phyloP scores from a whole-genome alignment of 2,329 filamentous ascomycete genomes.

The Pestalotiopsis sp. region DNA sequence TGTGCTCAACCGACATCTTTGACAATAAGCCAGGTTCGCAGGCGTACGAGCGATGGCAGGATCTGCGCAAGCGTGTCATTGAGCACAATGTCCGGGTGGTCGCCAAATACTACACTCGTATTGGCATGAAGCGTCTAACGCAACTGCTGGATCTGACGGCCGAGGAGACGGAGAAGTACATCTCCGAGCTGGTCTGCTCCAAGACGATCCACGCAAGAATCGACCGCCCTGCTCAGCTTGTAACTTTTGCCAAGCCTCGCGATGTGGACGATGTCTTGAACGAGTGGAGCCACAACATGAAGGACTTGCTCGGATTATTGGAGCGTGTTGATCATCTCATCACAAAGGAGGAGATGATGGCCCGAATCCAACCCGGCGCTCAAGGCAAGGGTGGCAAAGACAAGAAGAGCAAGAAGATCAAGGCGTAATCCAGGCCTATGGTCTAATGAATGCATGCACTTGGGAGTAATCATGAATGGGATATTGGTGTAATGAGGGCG shows the following conservation, averaged over 20 bases:
- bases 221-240: slow-evolving; percentile 87
- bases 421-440: slow-evolving; percentile 22
- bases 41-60: slow-evolving; percentile 85
- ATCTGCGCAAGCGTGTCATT: slow-evolving; percentile 96
- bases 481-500: slow-evolving; percentile 2
- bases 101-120: slow-evolving; percentile 98
- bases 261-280: slow-evolving; percentile 96
- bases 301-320: slow-evolving; percentile 81
- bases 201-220: slow-evolving; percentile 99
- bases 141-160: slow-evolving; percentile 89
- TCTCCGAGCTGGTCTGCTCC: slow-evolving; percentile 92
- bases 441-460: not conserved
- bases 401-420: slow-evolving; percentile 38
- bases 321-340: slow-evolving; percentile 97
- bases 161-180: slow-evolving; percentile 98
- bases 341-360: slow-evolving; percentile 99
- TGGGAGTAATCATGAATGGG: not conserved
- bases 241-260: slow-evolving; percentile 92
- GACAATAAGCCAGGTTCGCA: slow-evolving; percentile 71
- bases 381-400: slow-evolving; percentile 44
- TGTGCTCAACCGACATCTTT: slow-evolving; percentile 90
- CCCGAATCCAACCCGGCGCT: slow-evolving; percentile 77
- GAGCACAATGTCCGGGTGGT: slow-evolving; percentile 98
- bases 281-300: slow-evolving; percentile 99
- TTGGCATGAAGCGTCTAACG: slow-evolving; percentile 88